Base-by-base conservation (phyloP, 2,329 filamentous ascomycete species). In the Septoria petroselini region DNA sequence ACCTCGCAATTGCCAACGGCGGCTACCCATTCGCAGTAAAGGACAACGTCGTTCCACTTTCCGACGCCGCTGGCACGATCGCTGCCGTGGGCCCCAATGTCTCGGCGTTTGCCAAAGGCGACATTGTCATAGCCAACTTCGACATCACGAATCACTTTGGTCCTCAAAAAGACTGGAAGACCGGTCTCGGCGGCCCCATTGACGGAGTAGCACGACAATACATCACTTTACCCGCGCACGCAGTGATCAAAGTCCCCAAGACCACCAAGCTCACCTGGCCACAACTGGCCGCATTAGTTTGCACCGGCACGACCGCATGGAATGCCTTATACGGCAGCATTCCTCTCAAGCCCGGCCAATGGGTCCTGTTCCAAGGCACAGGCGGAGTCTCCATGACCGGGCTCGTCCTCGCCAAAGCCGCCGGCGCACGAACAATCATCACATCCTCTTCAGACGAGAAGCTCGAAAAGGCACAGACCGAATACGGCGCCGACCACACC, bases 11-110 rank as follows among this genome's bases (percentile, higher is more conserved):
- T 7, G 41, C 43, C 1, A 56, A 54, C 17, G 55, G 56, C 11
- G 23, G 9, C 7, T 57, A 57, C 41, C 54, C 56, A 3, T 50
- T 60, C 35, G 54, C 52, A 5, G 53, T 55, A 21, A 56, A 54
- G 15, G 58, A 60, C 27, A 45, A 56, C 23, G 59, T 85, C 9
- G 78, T 86, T 1, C 82, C 82, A 1, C 83, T 80, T 65, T 84
- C 82, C 19, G 84, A 88, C 65, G 85, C 84, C 75, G 84, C 81
- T 66, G 84, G 83, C 33, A 72, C 73, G 7, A 72, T 87, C 41
- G 69, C 78, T 3, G 66, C 73, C 11, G 59, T 77, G 18, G 78
- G 78, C 30, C 61, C 71, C 5, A 47, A 44, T 19, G 56, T 59
- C 7, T 14, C 31, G 2, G 45, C 42, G 6, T 25, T 57, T 23